phyloP scores from a whole-genome alignment of 768 basidiomycete genomes.

The Cystofilobasidium macerans region DNA sequence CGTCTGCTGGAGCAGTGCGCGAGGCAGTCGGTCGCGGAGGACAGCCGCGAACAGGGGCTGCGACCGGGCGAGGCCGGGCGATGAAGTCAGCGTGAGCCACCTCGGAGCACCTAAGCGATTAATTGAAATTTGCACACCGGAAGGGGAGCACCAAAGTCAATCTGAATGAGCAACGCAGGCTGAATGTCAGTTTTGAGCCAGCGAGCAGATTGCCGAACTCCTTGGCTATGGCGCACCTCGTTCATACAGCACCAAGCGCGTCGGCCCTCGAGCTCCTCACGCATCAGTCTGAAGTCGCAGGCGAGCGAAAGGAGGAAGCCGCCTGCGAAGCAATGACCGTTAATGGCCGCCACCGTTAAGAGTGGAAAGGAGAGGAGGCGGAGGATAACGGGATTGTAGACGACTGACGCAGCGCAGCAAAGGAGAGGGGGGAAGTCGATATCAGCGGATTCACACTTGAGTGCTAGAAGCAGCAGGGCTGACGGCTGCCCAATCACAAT shows the following conservation, averaged over 20 bases:
- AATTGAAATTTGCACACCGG: constrained; percentile 52
- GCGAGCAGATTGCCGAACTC: neutral
- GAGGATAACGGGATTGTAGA: constrained; percentile 24
- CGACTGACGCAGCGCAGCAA: too few species aligned
- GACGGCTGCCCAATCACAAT: too few species aligned
- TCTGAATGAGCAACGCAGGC: constrained; percentile 34
- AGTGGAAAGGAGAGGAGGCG: constrained; percentile 30
- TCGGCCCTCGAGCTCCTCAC: constrained; percentile 45
- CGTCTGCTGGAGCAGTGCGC: neutral
- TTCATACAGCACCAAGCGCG: constrained; percentile 89
- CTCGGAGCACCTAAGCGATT: neutral
- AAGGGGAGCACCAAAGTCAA: constrained; percentile 72
- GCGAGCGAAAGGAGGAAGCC: constrained; percentile 66
- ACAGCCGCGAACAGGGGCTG: neutral
- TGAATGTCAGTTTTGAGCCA: neutral
- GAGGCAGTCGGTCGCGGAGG: neutral
- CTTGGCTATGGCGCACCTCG: constrained; percentile 47
- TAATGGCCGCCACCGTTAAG: constrained; percentile 26
- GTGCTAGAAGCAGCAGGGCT: too few species aligned
- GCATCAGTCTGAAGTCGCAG: constrained; percentile 85
- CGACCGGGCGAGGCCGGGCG: neutral
- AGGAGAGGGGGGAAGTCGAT: neutral
- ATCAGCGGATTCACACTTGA: too few species aligned
- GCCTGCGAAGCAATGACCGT: constrained; percentile 64
- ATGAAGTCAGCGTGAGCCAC: neutral